Evolutionary conservation across 176 grass and related monocot species (phyloP).

Genomic region (Aegilops speltoides): DNA sequence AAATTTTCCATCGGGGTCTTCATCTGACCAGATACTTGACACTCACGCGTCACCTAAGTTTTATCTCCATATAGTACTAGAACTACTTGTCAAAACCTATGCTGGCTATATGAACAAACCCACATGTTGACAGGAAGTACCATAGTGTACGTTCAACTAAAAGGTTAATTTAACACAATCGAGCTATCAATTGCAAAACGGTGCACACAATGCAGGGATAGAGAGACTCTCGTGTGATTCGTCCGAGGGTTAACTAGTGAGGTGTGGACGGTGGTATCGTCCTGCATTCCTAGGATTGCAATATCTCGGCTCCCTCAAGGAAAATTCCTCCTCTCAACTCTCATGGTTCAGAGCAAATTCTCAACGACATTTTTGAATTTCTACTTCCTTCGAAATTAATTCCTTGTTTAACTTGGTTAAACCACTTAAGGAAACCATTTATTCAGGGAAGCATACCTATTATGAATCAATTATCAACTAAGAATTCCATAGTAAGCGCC

Average conservation of each 20-base stretch:
- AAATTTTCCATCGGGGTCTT: background rate
- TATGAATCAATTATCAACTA: no score
- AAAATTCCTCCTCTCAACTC: background rate
- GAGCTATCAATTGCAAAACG: slow-evolving; percentile 18
- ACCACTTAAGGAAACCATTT: no score
- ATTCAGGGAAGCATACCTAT: no score
- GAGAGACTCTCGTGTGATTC: background rate
- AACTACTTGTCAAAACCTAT: background rate
- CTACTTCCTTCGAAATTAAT: background rate
- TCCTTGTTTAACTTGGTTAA: no score
- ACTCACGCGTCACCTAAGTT: background rate
- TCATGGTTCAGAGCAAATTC: background rate
- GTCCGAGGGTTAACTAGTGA: background rate
- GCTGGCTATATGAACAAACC: background rate
- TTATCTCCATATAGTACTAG: background rate
- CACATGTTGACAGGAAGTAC: background rate
- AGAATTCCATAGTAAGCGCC: no score
- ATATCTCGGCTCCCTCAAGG: background rate
- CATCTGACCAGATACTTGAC: background rate
- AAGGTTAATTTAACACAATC: background rate
- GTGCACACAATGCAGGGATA: background rate
- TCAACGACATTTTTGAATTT: background rate
- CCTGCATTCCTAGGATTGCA: background rate
- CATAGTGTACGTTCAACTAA: background rate
- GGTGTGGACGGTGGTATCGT: background rate